Evolutionary conservation across 2,329 filamentous ascomycete genomes (phyloP), one percentile per base, ranked within the genome.

Genomic region (Pseudogymnoascus sp.): DNA sequence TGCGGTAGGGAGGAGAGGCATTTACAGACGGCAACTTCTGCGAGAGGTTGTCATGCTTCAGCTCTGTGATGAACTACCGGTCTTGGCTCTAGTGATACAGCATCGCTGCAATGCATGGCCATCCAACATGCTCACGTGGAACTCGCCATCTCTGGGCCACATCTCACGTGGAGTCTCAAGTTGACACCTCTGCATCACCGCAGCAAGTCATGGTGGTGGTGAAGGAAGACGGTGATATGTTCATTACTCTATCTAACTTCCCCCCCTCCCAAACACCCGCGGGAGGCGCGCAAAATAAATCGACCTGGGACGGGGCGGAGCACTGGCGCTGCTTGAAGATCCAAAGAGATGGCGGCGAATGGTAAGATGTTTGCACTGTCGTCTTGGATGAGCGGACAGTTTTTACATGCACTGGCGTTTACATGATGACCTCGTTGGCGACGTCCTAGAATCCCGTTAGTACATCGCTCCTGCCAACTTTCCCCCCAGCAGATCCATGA

Each of bases 371-470:
- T 4, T 8, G 19, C 4, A 7, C 19, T 44, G 5, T 0, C 28
- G 31, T 0, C 28, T 8, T 33, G 31, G 31, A 33, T 2, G 4
- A 3, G 40, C 11, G 40, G 10, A 8, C 15, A 2, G 8, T n/a
- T 31, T 4, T 5, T 1, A 13, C 23, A 28, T 28, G 23, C 8
- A n/a, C 8, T 6, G 8, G 23, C 1, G 60, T 50, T 82, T 84
- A 97, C 93, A 97, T 97, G 76, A 97, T 97, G 73, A 96, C 90
- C 75, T 88, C 86, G 72, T 93, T 93, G 67, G 86, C 78, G 65
- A 96, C 91, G 76, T 96, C 91, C 88, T 92, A 68, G n/a, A 44
- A 11, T 62, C n/a, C 5, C 63, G 67, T 77, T 75, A 74, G 69
- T 64, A 73, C 68, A 28, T 28, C 26, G 26, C 26, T 61, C 64